These are phyloP conservation scores for Fallopia convolvulus DNA, from an alignment of 148 eudicot species.

Conservation along the genomic window DNA sequence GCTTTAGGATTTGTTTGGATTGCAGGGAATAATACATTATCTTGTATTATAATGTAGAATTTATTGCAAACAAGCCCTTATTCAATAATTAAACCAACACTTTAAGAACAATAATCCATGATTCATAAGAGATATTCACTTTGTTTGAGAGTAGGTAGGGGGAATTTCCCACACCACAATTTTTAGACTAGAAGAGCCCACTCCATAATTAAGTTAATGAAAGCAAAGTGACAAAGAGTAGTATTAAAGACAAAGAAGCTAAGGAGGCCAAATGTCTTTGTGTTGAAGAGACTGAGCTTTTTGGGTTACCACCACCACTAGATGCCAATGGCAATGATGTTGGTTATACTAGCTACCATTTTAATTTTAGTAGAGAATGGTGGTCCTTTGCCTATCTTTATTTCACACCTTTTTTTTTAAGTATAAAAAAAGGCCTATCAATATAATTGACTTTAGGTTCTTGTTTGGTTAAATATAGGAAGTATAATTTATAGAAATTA, in stretches of 20 bases:
- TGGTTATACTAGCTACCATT: conserved; percentile 5
- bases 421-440: too few relatives aligned
- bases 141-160: not conserved
- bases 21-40: too few relatives aligned
- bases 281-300: conserved; percentile 5
- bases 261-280: not conserved
- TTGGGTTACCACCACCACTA: not conserved
- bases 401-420: too few relatives aligned
- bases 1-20: too few relatives aligned
- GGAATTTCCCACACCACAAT: not conserved
- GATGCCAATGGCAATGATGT: not conserved
- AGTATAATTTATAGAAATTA: too few relatives aligned
- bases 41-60: too few relatives aligned
- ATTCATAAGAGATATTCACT: not conserved
- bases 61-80: too few relatives aligned
- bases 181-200: not conserved
- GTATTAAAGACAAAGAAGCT: conserved; percentile 5
- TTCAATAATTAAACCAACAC: too few relatives aligned
- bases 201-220: conserved; percentile 1
- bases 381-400: not conserved
- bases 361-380: not conserved
- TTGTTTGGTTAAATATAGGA: too few relatives aligned
- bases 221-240: conserved; percentile 7
- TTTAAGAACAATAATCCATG: too few relatives aligned
- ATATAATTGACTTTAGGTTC: too few relatives aligned